Base-by-base conservation (phyloP, 2,329 filamentous ascomycete genomes). In the Apiospora hydei region DNA sequence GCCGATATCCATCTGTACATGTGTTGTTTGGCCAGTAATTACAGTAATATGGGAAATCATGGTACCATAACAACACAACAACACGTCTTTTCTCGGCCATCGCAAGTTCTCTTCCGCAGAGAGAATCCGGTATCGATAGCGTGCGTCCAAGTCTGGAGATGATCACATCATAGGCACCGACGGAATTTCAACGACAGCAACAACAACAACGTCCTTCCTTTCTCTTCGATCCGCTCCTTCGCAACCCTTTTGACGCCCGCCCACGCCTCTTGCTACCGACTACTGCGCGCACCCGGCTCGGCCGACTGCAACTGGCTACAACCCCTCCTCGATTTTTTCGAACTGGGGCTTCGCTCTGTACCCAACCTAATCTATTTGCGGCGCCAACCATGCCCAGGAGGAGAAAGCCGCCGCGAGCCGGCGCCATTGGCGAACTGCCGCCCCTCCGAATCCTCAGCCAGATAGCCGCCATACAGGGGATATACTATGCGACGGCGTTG, bases 341-440 rank as follows among this genome's bases (percentile, higher is more conserved):
- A 64, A n/a, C 34, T 34, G 57, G 30, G 13, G 6, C 21, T n/a
- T n/a, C 57, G 34, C 53, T n/a, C 57, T 64, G 34, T 41, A 10
- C 10, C n/a, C n/a, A 38, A 18, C 43, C 18, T 3, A 43, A 18
- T 30, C 34, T 1, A 38, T 51, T 61, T 34, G 38, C 49, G 66
- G 13, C 21, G 38, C 38, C 66, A 10, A 43, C 72, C 43, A 41
- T 90, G 89, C 80, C 88, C 57, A 87, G 88, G 73, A 84, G 88
- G 72, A 85, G 88, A 73, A 86, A 87, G 77, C 88, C 89, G 70
- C 89, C 88, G 69, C 87, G 89, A 77, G 83, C 89, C 67, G 89
- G 89, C 81, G 89, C 89, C 76, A 85, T 90, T 53, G 83, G 87
- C 70, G 89, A 91, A 76, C 86, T 91, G n/a, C 88, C 87, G 14